Evolutionary conservation across 768 basidiomycete species (phyloP).

Genomic region (Candolleomyces aberdarensis): DNA sequence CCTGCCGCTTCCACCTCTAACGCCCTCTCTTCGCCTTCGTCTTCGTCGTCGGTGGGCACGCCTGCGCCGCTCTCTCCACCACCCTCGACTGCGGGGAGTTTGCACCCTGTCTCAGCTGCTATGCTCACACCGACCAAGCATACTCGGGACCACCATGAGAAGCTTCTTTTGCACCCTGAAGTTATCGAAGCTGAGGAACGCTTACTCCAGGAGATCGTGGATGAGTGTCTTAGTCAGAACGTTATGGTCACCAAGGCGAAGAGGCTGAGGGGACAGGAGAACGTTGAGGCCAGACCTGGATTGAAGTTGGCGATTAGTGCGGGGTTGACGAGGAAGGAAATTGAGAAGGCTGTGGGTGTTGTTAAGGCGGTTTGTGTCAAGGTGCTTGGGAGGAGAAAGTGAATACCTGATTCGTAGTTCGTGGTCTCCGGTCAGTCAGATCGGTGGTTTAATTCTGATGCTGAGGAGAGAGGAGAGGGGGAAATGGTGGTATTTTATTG

Average conservation of each 20-base stretch:
- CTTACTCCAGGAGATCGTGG: conserved; percentile 88
- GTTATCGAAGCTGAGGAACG: conserved; percentile 71
- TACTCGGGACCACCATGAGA: conserved; percentile 40
- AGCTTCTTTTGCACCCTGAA: conserved; percentile 34
- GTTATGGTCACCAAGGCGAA: conserved; percentile 86
- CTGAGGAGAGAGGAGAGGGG: no score
- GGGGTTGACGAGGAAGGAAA: conserved; percentile 84
- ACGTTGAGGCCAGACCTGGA: conserved; percentile 76
- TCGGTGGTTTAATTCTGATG: no score
- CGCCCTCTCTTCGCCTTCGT: no score
- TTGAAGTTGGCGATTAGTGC: conserved; percentile 80
- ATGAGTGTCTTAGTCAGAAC: conserved; percentile 77
- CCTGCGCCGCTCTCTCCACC: conserved; percentile 25
- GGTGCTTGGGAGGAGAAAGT: conserved; percentile 56
- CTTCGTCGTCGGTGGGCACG: no score
- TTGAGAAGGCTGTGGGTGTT: conserved; percentile 79
- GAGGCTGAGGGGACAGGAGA: conserved; percentile 80
- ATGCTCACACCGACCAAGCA: conserved; percentile 26
- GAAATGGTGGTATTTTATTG: no score
- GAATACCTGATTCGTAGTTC: not conserved
- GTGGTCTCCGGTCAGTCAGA: not conserved
- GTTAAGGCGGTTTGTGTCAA: conserved; percentile 75
- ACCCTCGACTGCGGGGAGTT: conserved; percentile 16
- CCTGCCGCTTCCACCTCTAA: no score
- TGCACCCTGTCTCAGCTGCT: conserved; percentile 17